Evolutionary conservation across 768 basidiomycete genomes (phyloP), one percentile per base, ranked within the genome.

Genomic region (Clavaria fumosa): DNA sequence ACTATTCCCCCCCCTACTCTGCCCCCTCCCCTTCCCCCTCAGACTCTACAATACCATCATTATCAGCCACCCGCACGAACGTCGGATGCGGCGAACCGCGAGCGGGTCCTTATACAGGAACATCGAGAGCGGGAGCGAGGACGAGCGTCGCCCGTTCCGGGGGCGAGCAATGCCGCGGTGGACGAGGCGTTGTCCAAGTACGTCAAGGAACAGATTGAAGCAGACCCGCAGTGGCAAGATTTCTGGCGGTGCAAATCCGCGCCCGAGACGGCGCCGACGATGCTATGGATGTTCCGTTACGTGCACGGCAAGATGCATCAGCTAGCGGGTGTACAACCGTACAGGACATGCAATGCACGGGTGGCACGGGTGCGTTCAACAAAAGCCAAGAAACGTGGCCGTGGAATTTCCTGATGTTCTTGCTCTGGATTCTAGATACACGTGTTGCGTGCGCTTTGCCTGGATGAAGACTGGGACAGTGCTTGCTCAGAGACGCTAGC

Each of bases 231-330:
- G 17, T 75, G 67, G 62, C 39, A 43, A 6, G 56, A 57, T 7
- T 75, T 67, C 46, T 72, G 67, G 51, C 51, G 42, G 37, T 21
- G 19, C 39, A 44, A 57, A 40, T 58, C 59, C 4, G 61, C 58
- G 38, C 63, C 57, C 6, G 53, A 43, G 24, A 59, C 59, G 7
- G 57, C 63, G 7, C 52, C 56, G 6, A 64, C 62, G 28, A 52
- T 69, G 22, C 38, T 72, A 39, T 55, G 57, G 26, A 67, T 70
- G 46, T 80, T 72, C 43, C 48, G 49, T 11, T 67, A 73, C 47
- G 62, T 78, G 28, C 63, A 72, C 43, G 50, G 60, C 22, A 61
- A 67, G 52, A 52, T 70, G 21, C 63, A 69, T 35, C 56, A 60
- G 34, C 66, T 60, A 46, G n/a, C n/a, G n/a, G n/a, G n/a, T n/a